Percentiles rank a stretch among this genome's conserved stretches.
Conservation (phyloP, 768 basidiomycete genomes). For the Tremella fuciformis region DNA sequence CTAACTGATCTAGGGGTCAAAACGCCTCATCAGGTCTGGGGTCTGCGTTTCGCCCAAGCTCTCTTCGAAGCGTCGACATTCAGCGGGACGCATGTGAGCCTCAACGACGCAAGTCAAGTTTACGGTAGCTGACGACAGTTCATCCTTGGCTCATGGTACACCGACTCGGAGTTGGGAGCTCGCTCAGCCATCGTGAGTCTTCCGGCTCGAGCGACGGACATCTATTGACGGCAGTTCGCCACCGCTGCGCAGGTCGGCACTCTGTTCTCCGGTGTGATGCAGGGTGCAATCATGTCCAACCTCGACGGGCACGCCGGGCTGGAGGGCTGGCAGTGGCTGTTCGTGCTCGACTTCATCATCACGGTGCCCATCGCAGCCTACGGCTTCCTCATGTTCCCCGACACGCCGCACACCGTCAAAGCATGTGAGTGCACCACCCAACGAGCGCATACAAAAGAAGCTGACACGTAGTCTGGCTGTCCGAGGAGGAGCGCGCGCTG, state of each 20-base stretch:
- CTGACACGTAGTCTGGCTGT: constrained; percentile 59
- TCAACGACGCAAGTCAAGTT: not conserved
- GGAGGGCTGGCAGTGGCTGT: constrained; percentile 31
- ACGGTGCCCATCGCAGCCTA: constrained; percentile 65
- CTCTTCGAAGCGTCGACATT: constrained; percentile 73
- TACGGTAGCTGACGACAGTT: constrained; percentile 54
- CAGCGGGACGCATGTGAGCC: constrained; percentile 66
- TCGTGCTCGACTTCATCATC: constrained; percentile 27
- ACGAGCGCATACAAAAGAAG: not conserved
- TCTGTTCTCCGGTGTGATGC: constrained; percentile 42
- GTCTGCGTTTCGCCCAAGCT: constrained; percentile 70
- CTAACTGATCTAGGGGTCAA: constrained; percentile 16
- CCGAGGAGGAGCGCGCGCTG: constrained; percentile 53
- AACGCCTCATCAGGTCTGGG: constrained; percentile 55
- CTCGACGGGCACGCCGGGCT: constrained; percentile 30
- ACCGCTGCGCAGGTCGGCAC: constrained; percentile 35
- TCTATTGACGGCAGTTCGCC: constrained; percentile 51
- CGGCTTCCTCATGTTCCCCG: constrained; percentile 70
- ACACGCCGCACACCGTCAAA: too few species aligned
- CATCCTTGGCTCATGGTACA: constrained; percentile 75
- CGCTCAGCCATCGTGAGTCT: constrained; percentile 59
- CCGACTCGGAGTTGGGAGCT: constrained; percentile 65
- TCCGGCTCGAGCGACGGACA: too few species aligned
- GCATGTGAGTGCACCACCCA: too few species aligned
- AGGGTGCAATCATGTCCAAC: constrained; percentile 31